These are phyloP conservation scores for Termitomyces sp. DNA, from an alignment of 768 basidiomycete genomes.

Conservation along the genomic window DNA sequence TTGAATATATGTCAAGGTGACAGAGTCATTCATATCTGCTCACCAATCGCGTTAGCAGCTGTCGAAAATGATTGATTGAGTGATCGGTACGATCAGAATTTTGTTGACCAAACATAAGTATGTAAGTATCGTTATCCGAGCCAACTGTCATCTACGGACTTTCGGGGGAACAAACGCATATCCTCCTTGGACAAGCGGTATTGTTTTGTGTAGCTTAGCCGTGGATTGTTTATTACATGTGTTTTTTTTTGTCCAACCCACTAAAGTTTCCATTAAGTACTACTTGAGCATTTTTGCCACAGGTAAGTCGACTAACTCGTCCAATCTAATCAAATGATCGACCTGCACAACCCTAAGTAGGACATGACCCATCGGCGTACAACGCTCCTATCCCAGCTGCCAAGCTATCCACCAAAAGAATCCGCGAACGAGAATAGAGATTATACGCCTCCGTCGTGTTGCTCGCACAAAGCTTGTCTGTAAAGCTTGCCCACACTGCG, in stretches of 20 bases:
- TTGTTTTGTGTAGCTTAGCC: neutral
- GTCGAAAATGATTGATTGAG: neutral
- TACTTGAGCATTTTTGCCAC: no score
- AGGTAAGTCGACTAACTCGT: no score
- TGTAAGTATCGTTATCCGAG: neutral
- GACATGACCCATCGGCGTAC: neutral
- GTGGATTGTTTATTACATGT: no score
- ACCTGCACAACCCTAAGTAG: neutral
- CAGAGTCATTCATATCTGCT: neutral
- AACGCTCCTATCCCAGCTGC: neutral
- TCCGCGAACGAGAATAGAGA: neutral
- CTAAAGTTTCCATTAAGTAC: neutral
- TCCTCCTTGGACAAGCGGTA: neutral
- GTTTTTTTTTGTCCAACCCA: neutral
- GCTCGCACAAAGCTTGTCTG: neutral
- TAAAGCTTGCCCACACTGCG: conserved; percentile 2
- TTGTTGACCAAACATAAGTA: neutral
- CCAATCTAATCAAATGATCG: neutral
- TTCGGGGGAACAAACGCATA: no score
- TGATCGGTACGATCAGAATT: neutral
- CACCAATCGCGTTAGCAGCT: neutral
- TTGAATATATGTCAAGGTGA: neutral
- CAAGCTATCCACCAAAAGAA: neutral
- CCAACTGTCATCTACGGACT: neutral
- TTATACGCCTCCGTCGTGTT: neutral